Conservation (phyloP, 257 asterid genomes). For the Solanum neorickii region DNA sequence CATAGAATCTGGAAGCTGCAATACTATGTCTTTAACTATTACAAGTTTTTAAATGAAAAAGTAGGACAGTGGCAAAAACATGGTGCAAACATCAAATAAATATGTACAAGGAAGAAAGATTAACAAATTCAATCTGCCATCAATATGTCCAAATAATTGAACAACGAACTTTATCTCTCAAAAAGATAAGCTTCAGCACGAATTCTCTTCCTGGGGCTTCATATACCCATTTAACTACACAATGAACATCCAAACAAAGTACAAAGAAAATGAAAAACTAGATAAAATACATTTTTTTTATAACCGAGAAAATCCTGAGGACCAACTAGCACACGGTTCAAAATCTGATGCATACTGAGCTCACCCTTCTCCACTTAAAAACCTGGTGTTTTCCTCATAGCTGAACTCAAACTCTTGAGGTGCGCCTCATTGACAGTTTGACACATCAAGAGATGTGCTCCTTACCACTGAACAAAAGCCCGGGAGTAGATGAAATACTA, state of each 20-base stretch:
- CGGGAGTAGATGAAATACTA: not conserved
- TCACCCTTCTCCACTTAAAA: not conserved
- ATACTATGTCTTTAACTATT: not conserved
- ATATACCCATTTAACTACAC: not conserved
- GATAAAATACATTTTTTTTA: not conserved
- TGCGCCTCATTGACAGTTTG: not conserved
- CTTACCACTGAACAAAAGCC: not conserved
- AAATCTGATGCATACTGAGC: not conserved
- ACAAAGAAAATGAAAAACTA: not conserved
- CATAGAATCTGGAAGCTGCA: constrained; percentile 97
- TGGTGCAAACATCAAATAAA: not conserved
- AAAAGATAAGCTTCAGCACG: not conserved
- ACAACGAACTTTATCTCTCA: not conserved
- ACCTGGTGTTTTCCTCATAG: not conserved
- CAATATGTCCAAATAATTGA: not conserved
- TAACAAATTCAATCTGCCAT: not conserved
- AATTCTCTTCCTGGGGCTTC: not conserved
- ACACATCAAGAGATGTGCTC: not conserved
- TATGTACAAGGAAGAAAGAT: not conserved
- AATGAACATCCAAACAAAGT: not conserved
- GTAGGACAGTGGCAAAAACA: not conserved
- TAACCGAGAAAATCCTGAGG: not conserved
- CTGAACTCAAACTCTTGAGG: not conserved
- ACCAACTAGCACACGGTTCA: not conserved
- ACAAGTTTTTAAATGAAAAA: not conserved